A percentile compares a stretch with the other conserved stretches of the same genome.
Evolutionary conservation across 2,329 filamentous ascomycete species (phyloP).

Genomic region (Penicillium paneum): DNA sequence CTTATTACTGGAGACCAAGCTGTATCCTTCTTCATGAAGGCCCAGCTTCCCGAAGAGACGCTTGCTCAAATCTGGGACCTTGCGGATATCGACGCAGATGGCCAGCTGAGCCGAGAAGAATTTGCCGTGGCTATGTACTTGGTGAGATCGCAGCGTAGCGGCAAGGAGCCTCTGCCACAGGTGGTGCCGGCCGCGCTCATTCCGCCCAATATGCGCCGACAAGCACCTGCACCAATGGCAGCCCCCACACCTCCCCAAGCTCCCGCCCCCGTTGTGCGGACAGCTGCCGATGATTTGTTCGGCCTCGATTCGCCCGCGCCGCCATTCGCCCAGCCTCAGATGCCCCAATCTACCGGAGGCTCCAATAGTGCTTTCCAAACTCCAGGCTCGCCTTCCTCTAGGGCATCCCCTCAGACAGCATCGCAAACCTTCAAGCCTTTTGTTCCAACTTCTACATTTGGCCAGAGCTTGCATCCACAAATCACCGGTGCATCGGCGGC

Average conservation of each 20-base stretch:
- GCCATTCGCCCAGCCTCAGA: conserved; percentile 55
- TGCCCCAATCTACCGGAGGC: conserved; percentile 68
- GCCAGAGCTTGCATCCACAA: conserved; percentile 74
- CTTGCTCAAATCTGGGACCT: conserved; percentile 97
- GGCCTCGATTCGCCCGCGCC: conserved; percentile 70
- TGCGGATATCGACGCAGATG: conserved; percentile 87
- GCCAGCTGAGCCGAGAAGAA: conserved; percentile 79
- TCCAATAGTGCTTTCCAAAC: conserved; percentile 59
- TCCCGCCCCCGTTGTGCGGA: conserved; percentile 56
- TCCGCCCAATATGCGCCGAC: conserved; percentile 75
- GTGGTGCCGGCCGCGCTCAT: conserved; percentile 77
- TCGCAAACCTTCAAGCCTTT: conserved; percentile 78
- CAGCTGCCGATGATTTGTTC: conserved; percentile 90
- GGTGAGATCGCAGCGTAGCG: conserved; percentile 82
- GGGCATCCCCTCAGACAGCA: conserved; percentile 36
- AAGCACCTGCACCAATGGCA: conserved; percentile 36
- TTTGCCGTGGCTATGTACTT: conserved; percentile 98
- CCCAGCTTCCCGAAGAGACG: conserved; percentile 79
- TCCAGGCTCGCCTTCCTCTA: conserved; percentile 47
- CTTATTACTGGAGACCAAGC: conserved; percentile 92
- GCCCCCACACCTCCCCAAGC: conserved; percentile 46
- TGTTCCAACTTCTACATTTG: conserved; percentile 86
- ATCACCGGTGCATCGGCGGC: conserved; percentile 62
- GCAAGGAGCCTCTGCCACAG: conserved; percentile 67
- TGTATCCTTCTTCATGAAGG: conserved; percentile 90